These are phyloP conservation scores for Leptographium lundbergii DNA, from an alignment of 2,329 filamentous ascomycete genomes.

Conservation along the genomic window DNA sequence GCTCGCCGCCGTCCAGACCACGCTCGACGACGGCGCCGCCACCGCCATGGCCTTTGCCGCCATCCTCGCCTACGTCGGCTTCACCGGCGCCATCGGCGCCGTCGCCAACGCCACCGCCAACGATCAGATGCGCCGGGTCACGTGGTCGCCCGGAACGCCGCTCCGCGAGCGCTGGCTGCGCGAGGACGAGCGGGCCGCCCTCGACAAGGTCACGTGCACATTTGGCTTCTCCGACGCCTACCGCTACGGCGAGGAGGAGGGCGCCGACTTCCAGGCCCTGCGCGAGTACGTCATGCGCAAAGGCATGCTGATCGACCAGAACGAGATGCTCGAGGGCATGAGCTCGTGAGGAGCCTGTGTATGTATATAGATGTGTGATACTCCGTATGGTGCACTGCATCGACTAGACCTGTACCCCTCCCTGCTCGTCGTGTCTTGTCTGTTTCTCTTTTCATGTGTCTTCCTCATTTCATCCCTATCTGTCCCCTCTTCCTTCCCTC, in stretches of 20 bases:
- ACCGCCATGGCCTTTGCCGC: constrained; percentile 70
- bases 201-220: constrained; percentile 74
- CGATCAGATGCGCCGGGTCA: constrained; percentile 89
- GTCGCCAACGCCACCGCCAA: constrained; percentile 79
- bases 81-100: constrained; percentile 69
- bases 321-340: constrained; percentile 91
- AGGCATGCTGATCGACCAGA: constrained; percentile 81
- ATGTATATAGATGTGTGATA: neutral
- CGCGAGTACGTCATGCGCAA: constrained; percentile 71
- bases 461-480: neutral
- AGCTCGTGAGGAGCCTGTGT: constrained; percentile 8
- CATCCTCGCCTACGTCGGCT: constrained; percentile 70
- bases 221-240: constrained; percentile 83
- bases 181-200: constrained; percentile 77
- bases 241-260: constrained; percentile 80
- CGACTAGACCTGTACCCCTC: too few relatives aligned
- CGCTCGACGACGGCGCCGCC: constrained; percentile 64
- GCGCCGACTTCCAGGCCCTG: constrained; percentile 76
- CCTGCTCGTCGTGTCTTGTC: neutral
- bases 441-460: neutral
- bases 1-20: constrained; percentile 52
- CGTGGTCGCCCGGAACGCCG: constrained; percentile 74
- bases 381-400: neutral
- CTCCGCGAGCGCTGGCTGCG: constrained; percentile 72
- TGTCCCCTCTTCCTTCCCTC: neutral